Evolutionary conservation across 2,329 filamentous ascomycete genomes (phyloP).

Genomic region (Fusarium odoratissimum): DNA sequence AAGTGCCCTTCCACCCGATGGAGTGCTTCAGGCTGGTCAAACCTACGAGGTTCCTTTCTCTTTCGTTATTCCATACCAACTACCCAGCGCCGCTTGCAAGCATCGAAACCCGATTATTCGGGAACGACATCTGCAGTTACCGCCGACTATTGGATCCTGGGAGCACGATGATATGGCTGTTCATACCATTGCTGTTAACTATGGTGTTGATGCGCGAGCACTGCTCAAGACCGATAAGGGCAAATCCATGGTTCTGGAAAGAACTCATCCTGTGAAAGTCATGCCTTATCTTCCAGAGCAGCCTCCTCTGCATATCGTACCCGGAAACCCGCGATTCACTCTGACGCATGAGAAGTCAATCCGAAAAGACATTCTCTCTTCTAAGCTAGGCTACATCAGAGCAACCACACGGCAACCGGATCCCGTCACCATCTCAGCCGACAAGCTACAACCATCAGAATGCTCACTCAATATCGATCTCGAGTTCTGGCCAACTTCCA

Average conservation of each 20-base stretch:
- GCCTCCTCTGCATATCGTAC: constrained; percentile 19
- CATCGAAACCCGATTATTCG: constrained; percentile 10
- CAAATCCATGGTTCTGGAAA: not conserved
- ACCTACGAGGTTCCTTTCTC: constrained; percentile 29
- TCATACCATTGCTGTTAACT: constrained; percentile 20
- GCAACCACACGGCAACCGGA: constrained; percentile 20
- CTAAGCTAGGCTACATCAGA: constrained; percentile 23
- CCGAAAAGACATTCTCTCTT: constrained; percentile 27
- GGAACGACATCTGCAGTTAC: constrained; percentile 30
- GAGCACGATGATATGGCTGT: constrained; percentile 35
- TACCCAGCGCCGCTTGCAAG: constrained; percentile 29
- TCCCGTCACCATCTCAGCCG: constrained; percentile 26
- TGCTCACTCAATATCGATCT: constrained; percentile 19
- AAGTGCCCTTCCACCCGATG: not conserved
- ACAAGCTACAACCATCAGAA: constrained; percentile 19
- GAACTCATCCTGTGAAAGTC: constrained; percentile 18
- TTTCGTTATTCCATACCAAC: constrained; percentile 35
- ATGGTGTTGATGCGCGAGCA: constrained; percentile 18
- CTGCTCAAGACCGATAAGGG: not conserved
- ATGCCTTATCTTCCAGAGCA: constrained; percentile 35
- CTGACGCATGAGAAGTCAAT: constrained; percentile 30
- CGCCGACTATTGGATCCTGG: constrained; percentile 36
- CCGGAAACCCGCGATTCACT: constrained; percentile 16
- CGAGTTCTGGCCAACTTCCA: constrained; percentile 32
- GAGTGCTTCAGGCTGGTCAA: constrained; percentile 10